Percentiles rank a stretch among this genome's conserved stretches.
These are phyloP conservation scores for Coccomyxa subellipsoidea DNA, from an alignment of 163 green algal genomes.

Conservation along the genomic window DNA sequence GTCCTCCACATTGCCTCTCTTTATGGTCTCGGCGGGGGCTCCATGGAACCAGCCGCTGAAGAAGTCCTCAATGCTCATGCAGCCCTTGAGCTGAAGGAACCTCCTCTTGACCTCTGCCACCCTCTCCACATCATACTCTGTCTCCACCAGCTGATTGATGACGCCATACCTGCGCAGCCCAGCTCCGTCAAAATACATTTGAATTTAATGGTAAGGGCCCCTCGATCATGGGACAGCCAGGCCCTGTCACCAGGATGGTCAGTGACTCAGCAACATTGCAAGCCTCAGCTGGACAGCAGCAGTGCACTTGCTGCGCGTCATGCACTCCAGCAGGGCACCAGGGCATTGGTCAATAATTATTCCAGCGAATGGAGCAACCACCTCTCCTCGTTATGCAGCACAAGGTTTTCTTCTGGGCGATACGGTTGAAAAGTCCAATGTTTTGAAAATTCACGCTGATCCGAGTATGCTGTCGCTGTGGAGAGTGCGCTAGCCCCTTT, in stretches of 20 bases:
- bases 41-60: constrained; percentile 55
- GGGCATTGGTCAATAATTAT: background rate
- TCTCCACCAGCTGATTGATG: constrained; percentile 12
- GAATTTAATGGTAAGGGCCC: background rate
- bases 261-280: background rate
- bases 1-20: constrained; percentile 51
- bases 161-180: constrained; percentile 14
- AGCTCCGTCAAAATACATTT: background rate
- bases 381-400: background rate
- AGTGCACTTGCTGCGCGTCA: too few species aligned
- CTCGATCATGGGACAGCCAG: background rate
- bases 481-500: background rate
- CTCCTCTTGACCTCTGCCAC: constrained; percentile 32
- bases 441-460: too few species aligned
- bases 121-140: constrained; percentile 7
- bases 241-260: background rate
- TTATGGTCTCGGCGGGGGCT: constrained; percentile 24
- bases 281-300: background rate
- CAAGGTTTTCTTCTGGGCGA: background rate
- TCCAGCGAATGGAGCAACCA: too few species aligned
- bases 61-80: constrained; percentile 48
- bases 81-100: constrained; percentile 37
- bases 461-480: too few species aligned
- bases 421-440: background rate
- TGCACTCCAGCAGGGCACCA: too few species aligned